These are phyloP conservation scores for Syncephalastrum monosporum DNA, from an alignment of 371 early-diverging fungal species.

Conservation along the genomic window DNA sequence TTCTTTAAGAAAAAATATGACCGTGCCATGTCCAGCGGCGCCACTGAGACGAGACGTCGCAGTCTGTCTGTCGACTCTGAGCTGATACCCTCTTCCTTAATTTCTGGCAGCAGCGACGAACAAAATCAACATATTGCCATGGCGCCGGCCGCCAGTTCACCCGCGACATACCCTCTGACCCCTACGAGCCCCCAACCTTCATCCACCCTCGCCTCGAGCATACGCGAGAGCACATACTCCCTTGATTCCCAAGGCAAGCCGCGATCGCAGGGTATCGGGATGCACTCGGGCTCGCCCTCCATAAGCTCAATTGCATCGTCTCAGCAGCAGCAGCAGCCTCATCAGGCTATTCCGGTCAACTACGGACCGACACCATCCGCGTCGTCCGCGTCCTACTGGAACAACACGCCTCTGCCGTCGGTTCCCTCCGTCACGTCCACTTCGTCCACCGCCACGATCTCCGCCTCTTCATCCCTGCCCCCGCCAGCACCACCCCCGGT, in stretches of 20 bases:
- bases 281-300: constrained; percentile 19
- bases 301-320: constrained; percentile 11
- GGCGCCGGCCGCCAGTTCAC: constrained; percentile 2
- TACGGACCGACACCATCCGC: background rate
- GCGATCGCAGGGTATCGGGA: constrained; percentile 4
- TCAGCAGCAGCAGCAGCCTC: constrained; percentile 9
- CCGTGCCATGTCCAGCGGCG: constrained; percentile 18
- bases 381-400: constrained; percentile 6
- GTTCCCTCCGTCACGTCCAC: constrained; percentile 9
- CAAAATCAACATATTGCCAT: constrained; percentile 1
- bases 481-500: constrained; percentile 8
- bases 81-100: too few species aligned
- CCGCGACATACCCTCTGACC: constrained; percentile 18
- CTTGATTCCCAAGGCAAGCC: background rate
- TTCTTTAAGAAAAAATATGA: constrained; percentile 45
- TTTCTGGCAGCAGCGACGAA: too few species aligned
- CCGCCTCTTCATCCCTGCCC: constrained; percentile 6
- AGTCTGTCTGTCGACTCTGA: constrained; percentile 31
- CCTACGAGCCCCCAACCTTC: constrained; percentile 35
- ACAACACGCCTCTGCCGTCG: constrained; percentile 8
- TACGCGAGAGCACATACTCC: too few species aligned
- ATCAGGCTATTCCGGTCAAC: background rate
- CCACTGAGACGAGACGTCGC: constrained; percentile 17
- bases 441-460: constrained; percentile 13
- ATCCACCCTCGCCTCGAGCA: constrained; percentile 5